Conservation (phyloP, 179 eudicot species). For the Corrigiola litoralis region DNA sequence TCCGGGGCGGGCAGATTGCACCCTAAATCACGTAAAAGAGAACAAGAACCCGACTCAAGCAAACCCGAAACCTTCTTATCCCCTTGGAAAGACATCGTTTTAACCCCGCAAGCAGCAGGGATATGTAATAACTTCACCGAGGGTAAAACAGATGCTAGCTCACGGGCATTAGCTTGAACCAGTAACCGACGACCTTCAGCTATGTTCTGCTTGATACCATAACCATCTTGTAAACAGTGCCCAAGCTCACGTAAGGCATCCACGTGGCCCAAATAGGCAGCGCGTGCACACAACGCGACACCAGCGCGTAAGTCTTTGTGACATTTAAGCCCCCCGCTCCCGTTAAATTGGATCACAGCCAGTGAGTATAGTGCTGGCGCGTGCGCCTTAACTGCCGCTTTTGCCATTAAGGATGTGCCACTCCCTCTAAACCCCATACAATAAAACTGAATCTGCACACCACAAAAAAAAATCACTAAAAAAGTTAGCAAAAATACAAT, state of each 20-base stretch:
- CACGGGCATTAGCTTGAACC: conserved; percentile 61
- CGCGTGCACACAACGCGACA: conserved; percentile 56
- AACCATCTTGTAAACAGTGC: conserved; percentile 70
- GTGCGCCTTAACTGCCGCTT: conserved; percentile 55
- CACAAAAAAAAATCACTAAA: neutral
- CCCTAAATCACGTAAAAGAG: conserved; percentile 53
- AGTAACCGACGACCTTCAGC: conserved; percentile 51
- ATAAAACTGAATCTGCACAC: conserved; percentile 42
- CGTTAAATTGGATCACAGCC: conserved; percentile 66
- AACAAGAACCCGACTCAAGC: no score
- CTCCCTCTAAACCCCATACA: conserved; percentile 45
- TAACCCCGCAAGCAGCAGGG: no score
- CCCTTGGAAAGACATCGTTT: no score
- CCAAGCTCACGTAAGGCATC: conserved; percentile 67
- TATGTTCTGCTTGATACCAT: conserved; percentile 47
- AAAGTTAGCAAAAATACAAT: neutral
- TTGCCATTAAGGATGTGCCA: conserved; percentile 57
- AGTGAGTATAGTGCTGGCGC: conserved; percentile 49
- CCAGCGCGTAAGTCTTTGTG: conserved; percentile 66
- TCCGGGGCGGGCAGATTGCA: conserved; percentile 48
- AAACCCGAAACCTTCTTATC: no score
- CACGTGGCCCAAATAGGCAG: conserved; percentile 59
- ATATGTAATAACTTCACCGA: no score
- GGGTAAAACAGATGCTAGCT: no score
- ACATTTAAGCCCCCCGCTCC: conserved; percentile 56